phyloP scores from a whole-genome alignment of 2,329 filamentous ascomycete species.

The Fusarium begoniae region DNA sequence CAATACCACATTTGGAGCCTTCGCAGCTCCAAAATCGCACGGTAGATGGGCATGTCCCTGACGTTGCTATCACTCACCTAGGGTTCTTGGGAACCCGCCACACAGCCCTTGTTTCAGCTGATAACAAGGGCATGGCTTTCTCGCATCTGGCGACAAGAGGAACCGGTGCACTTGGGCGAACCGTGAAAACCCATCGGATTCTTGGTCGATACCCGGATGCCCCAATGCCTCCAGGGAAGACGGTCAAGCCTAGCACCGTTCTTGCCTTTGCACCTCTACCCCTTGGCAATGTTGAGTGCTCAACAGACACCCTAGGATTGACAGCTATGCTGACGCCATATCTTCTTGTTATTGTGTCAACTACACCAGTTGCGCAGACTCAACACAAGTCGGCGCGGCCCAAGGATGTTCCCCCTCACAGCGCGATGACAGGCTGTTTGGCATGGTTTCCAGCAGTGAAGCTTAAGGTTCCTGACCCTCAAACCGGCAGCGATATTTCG shows the following conservation, averaged over 20 bases:
- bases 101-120: slow-evolving; percentile 93
- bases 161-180: slow-evolving; percentile 83
- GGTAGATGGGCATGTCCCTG: slow-evolving; percentile 83
- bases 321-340: slow-evolving; percentile 97
- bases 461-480: slow-evolving; percentile 78
- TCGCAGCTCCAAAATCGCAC: slow-evolving; percentile 70
- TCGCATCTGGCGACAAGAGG: slow-evolving; percentile 94
- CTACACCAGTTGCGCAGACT: slow-evolving; percentile 93
- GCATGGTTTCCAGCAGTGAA: slow-evolving; percentile 98
- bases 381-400: slow-evolving; percentile 93
- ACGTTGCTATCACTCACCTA: slow-evolving; percentile 84
- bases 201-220: slow-evolving; percentile 88
- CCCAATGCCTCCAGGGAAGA: slow-evolving; percentile 68
- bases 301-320: slow-evolving; percentile 86
- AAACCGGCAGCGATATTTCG: slow-evolving; percentile 74
- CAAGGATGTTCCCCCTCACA: slow-evolving; percentile 89
- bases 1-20: slow-evolving; percentile 80
- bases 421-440: slow-evolving; percentile 90
- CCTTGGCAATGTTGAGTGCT: slow-evolving; percentile 90
- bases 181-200: slow-evolving; percentile 89
- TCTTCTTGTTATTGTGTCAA: slow-evolving; percentile 94
- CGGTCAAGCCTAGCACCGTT: slow-evolving; percentile 91
- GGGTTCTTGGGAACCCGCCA: slow-evolving; percentile 94
- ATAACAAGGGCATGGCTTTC: slow-evolving; percentile 96
- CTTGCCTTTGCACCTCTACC: slow-evolving; percentile 91